phyloP scores from a whole-genome alignment of 768 basidiomycete species.

The Thelephora ganbajun region DNA sequence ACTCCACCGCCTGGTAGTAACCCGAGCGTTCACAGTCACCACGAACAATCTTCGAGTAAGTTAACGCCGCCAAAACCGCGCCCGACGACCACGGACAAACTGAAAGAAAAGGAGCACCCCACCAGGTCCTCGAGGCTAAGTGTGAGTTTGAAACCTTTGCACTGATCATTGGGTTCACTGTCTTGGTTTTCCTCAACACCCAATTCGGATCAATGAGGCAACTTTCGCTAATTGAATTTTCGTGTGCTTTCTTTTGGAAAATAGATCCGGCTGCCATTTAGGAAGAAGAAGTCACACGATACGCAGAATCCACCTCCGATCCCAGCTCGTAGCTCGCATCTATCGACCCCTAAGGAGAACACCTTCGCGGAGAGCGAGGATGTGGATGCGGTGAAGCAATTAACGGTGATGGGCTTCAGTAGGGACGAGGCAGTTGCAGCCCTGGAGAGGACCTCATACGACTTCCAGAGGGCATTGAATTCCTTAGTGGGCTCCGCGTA shows the following conservation, averaged over 20 bases:
- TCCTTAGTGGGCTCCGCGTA: conserved; percentile 36
- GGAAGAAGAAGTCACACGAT: conserved; percentile 38
- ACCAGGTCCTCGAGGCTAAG: conserved; percentile 62
- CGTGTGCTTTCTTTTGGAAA: conserved; percentile 6
- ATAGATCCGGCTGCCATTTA: conserved; percentile 70
- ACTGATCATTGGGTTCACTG: background rate
- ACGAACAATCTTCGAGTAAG: conserved; percentile 28
- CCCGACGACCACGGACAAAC: conserved; percentile 42
- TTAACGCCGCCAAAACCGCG: conserved; percentile 51
- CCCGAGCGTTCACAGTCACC: conserved; percentile 14
- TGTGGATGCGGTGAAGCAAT: conserved; percentile 60
- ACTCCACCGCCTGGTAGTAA: conserved; percentile 26
- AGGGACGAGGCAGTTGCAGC: conserved; percentile 71
- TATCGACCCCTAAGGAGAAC: conserved; percentile 25
- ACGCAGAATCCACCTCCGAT: conserved; percentile 35
- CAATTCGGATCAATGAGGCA: too few species aligned
- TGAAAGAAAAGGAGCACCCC: conserved; percentile 27
- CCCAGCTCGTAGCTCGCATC: conserved; percentile 16
- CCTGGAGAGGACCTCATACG: conserved; percentile 74
- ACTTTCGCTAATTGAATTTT: background rate
- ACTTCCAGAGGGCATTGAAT: conserved; percentile 68
- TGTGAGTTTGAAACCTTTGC: conserved; percentile 33
- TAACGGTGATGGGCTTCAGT: conserved; percentile 86
- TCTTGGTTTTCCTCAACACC: too few species aligned
- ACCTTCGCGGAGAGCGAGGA: conserved; percentile 58